A percentile compares a stretch with the other conserved stretches of the same genome.
Conservation (phyloP, 2,329 filamentous ascomycete genomes). For the Nemania sp. region DNA sequence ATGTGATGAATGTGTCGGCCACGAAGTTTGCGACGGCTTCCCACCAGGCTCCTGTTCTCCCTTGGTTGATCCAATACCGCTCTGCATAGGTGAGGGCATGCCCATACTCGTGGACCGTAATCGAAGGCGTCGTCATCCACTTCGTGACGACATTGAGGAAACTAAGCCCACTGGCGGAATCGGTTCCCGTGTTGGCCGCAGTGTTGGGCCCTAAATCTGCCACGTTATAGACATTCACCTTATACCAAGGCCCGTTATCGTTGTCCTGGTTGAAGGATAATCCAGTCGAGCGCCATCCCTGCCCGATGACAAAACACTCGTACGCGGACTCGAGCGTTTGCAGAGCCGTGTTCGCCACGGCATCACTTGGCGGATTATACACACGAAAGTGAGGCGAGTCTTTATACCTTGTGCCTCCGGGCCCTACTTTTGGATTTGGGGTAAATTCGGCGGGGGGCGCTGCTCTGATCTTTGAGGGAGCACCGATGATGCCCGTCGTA, state of each 20-base stretch:
- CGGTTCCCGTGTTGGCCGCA: constrained; percentile 50
- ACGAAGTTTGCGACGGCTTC: constrained; percentile 56
- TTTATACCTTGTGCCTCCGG: constrained; percentile 40
- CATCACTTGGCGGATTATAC: constrained; percentile 39
- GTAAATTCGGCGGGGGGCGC: constrained; percentile 37
- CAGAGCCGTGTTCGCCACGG: constrained; percentile 41
- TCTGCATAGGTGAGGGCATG: constrained; percentile 54
- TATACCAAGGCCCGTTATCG: constrained; percentile 48
- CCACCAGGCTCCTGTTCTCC: constrained; percentile 54
- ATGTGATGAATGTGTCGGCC: constrained; percentile 53
- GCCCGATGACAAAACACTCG: constrained; percentile 46
- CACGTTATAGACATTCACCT: constrained; percentile 53
- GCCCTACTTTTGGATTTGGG: constrained; percentile 37
- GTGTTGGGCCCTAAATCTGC: constrained; percentile 42
- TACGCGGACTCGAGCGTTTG: constrained; percentile 52
- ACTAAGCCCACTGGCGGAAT: constrained; percentile 45
- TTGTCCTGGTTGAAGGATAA: constrained; percentile 42
- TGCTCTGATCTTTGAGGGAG: constrained; percentile 22
- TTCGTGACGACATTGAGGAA: constrained; percentile 49
- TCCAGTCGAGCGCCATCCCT: constrained; percentile 47
- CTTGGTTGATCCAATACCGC: constrained; percentile 51
- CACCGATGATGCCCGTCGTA: constrained; percentile 4
- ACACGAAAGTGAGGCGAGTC: constrained; percentile 48
- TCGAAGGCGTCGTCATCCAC: constrained; percentile 45
- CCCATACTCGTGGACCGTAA: constrained; percentile 56